These are phyloP conservation scores for Apiotrichum porosum DNA, from an alignment of 1,284 basidiomycete species.

Conservation along the genomic window DNA sequence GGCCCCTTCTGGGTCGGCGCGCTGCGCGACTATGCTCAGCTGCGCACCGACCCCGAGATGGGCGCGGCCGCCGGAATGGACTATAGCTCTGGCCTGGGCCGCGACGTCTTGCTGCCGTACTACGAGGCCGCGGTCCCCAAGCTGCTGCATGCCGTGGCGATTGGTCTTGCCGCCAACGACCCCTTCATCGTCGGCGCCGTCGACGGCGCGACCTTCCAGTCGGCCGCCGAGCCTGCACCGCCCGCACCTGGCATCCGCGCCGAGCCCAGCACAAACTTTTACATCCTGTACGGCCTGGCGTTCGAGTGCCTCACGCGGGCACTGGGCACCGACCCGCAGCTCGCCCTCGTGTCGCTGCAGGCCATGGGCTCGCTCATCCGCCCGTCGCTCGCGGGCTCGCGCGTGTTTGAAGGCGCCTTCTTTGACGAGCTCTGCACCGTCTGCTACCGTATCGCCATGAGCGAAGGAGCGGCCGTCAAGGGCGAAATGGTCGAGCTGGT, in stretches of 20 bases:
- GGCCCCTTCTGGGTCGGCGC: constrained; percentile 83
- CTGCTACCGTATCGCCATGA: constrained; percentile 84
- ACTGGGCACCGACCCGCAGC: constrained; percentile 53
- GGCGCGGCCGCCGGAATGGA: constrained; percentile 66
- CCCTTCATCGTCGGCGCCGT: constrained; percentile 69
- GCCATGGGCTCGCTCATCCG: constrained; percentile 73
- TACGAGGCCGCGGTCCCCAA: constrained; percentile 77
- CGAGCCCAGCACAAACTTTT: constrained; percentile 79
- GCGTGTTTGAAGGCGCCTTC: constrained; percentile 69
- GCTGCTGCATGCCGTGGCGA: constrained; percentile 81
- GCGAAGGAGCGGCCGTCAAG: constrained; percentile 70
- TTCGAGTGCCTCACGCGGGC: constrained; percentile 79
- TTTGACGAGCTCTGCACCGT: constrained; percentile 88
- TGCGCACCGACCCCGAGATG: constrained; percentile 82
- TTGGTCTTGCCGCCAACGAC: constrained; percentile 68
- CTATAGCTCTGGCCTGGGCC: constrained; percentile 75
- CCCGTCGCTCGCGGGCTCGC: constrained; percentile 73
- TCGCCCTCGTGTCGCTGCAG: constrained; percentile 63
- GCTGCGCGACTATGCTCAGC: constrained; percentile 85
- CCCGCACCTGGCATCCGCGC: constrained; percentile 47
- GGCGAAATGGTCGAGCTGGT: constrained; percentile 70
- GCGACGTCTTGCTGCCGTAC: constrained; percentile 89
- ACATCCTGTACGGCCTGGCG: constrained; percentile 83
- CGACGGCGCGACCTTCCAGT: constrained; percentile 61
- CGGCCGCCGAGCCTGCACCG: constrained; percentile 15